Evolutionary conservation across 2,329 filamentous ascomycete genomes (phyloP), one percentile per base, ranked within the genome.

Genomic region (Chrysosporium queenslandicum): DNA sequence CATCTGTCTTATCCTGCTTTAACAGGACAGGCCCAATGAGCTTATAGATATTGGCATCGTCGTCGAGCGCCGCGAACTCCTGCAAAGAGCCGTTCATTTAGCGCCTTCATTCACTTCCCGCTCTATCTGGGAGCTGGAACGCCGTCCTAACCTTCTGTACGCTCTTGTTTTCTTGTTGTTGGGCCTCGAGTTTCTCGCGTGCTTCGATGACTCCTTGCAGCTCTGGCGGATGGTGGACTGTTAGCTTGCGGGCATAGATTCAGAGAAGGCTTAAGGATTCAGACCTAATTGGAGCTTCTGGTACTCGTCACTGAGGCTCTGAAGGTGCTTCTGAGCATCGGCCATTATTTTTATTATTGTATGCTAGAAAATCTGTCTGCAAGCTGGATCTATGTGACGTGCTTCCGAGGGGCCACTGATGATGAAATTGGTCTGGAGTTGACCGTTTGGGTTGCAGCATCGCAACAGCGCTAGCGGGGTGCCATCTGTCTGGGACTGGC

Each of bases 1-100:
- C 92, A 67, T 98, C 92, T 1, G 81, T 74, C 68, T 87, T 90
- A 53, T 97, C 92, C 70, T 98, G 92, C 76, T 97, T 96, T 63
- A 98, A 71, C 34, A 98, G 74, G 5, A 97, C 87, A 0, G 92
- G 92, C 0, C 92, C 92, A 43, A 95, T 82, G 39, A 96, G 81
- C 72, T 97, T 98, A 80, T 94, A 98, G 68, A 98, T 94, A 58
- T 82, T 87, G 63, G 94, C 86, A 60, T 85, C 85, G 34, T 90
- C 84, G 61, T 83, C 80, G 54, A 97, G 76, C 50, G 78, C 77
- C 37, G 81, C 77, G 68, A 97, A 97, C 69, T 97, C 91, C 83
- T 92, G 29, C 34, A 20, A 16, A 27, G 48, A 25, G n/a, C 27
- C 7, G 27, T 34, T 4, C 11, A 12, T 20, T 45, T 32, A 45